Conservation (phyloP, 2,329 filamentous ascomycete genomes). For the Phyllosticta ampelicida region DNA sequence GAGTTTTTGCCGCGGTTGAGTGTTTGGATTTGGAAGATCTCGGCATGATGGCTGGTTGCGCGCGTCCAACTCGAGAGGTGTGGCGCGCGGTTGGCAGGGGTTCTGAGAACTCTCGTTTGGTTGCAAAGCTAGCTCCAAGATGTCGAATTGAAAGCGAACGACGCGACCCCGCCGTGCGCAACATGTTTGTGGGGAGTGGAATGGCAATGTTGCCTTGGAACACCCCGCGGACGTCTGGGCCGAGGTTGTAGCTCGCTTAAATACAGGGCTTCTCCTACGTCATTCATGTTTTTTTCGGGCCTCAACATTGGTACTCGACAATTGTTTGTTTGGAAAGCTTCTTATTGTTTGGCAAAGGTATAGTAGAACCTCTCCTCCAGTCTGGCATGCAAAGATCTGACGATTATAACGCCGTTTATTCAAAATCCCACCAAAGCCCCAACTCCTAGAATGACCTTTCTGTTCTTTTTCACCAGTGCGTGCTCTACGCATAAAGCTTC, state of each 20-base stretch:
- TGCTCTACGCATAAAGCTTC: constrained; percentile 88
- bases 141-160: background rate
- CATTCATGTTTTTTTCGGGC: background rate
- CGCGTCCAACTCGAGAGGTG: background rate
- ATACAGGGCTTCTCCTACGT: background rate
- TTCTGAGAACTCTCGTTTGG: background rate
- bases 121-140: background rate
- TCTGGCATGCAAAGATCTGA: background rate
- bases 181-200: background rate
- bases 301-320: background rate
- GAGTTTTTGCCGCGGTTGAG: background rate
- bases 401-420: background rate
- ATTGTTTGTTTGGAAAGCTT: background rate
- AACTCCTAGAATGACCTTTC: constrained; percentile 10
- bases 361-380: background rate
- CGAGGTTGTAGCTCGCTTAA: background rate
- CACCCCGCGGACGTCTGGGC: background rate
- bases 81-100: background rate
- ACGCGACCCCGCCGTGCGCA: background rate
- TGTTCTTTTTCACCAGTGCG: background rate
- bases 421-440: background rate
- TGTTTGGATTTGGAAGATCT: background rate
- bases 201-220: background rate
- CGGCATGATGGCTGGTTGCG: background rate
- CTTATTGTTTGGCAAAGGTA: background rate